A percentile compares a stretch with the other conserved stretches of the same genome.
These are phyloP conservation scores for Aegilops speltoides DNA, from an alignment of 176 grass and related monocot genomes.

Conservation along the genomic window DNA sequence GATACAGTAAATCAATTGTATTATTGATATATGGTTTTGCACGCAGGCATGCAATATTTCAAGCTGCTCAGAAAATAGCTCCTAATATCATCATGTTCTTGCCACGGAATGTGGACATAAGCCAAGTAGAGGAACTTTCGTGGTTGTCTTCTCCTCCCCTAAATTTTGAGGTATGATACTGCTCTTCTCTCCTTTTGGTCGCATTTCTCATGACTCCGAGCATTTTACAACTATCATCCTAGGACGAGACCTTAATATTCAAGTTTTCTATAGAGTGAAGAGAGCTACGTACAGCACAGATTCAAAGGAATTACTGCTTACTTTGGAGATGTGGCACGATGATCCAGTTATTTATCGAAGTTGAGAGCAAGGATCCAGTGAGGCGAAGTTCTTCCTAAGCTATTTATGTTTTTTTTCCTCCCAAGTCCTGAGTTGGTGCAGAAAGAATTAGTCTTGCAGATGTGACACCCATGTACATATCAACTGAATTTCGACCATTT, in stretches of 20 bases:
- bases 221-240: not conserved
- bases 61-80: constrained; percentile 58
- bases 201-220: not conserved
- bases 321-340: constrained; percentile 33
- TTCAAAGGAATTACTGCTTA: constrained; percentile 60
- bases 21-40: not conserved
- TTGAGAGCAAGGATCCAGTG: not conserved
- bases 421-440: not conserved
- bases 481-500: not conserved
- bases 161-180: constrained; percentile 45
- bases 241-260: not conserved
- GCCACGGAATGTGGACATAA: constrained; percentile 55
- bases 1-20: not conserved
- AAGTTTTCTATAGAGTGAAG: constrained; percentile 43
- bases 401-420: not conserved
- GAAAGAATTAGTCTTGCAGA: not conserved
- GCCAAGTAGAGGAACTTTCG: constrained; percentile 63
- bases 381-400: not conserved
- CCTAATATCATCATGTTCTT: constrained; percentile 66
- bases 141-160: constrained; percentile 65
- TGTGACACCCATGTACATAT: not conserved
- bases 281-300: constrained; percentile 31
- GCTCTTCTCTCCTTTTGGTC: not conserved
- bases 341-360: not conserved
- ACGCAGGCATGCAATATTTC: constrained; percentile 48